phyloP scores from a whole-genome alignment of 495 filamentous ascomycete species.

The Clavariopsis aquatica region DNA sequence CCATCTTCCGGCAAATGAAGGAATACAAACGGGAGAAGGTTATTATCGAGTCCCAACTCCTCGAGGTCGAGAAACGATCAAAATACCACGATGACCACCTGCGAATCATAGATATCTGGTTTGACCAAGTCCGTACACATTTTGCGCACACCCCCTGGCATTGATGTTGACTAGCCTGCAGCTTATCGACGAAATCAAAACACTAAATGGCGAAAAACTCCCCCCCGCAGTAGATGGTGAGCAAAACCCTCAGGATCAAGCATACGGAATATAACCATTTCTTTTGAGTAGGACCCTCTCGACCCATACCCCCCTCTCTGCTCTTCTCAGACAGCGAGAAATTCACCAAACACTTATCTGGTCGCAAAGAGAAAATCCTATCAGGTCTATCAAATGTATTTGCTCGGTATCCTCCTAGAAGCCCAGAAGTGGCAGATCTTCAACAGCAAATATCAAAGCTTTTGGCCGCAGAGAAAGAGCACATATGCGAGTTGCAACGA shows the following conservation, averaged over 20 bases:
- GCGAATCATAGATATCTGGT: slow-evolving; percentile 86
- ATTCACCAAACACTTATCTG: slow-evolving; percentile 75
- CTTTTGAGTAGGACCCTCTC: slow-evolving; percentile 6
- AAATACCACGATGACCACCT: slow-evolving; percentile 87
- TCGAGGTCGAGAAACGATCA: slow-evolving; percentile 72
- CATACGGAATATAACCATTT: slow-evolving; percentile 40
- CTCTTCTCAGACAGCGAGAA: slow-evolving; percentile 65
- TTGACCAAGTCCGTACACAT: slow-evolving; percentile 67
- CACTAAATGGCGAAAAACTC: slow-evolving; percentile 58
- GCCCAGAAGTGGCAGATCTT: slow-evolving; percentile 68
- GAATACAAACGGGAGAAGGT: slow-evolving; percentile 91
- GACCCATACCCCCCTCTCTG: slow-evolving; percentile 60
- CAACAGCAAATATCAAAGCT: slow-evolving; percentile 72
- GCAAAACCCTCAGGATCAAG: not conserved
- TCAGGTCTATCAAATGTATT: slow-evolving; percentile 60
- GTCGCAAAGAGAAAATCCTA: slow-evolving; percentile 62
- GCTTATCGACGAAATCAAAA: slow-evolving; percentile 82
- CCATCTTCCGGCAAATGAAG: slow-evolving; percentile 94
- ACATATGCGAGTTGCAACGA: slow-evolving; percentile 73
- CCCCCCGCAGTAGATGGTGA: slow-evolving; percentile 41
- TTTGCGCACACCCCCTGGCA: not conserved
- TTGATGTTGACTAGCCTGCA: slow-evolving; percentile 44
- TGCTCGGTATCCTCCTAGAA: slow-evolving; percentile 45
- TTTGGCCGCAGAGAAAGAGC: slow-evolving; percentile 77
- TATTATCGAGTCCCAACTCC: slow-evolving; percentile 71